Conservation (phyloP, 225 moss, liverwort and hornwort species). For the Pseudisothecium myosuroides region DNA sequence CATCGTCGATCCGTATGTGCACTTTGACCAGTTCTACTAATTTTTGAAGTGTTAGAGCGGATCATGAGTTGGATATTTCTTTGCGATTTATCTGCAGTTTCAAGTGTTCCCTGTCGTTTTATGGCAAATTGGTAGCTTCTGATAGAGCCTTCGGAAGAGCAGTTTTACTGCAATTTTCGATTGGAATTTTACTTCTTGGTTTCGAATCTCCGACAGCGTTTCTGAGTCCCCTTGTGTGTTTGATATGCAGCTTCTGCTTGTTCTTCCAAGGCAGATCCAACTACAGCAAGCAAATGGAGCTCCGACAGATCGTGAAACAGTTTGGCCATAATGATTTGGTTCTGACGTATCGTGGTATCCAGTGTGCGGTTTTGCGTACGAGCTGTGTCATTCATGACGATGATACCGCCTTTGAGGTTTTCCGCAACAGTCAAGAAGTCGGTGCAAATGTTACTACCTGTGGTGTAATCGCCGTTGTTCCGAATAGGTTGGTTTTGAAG, state of each 20-base stretch:
- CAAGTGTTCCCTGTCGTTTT: neutral
- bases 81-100: neutral
- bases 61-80: neutral
- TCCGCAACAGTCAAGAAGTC: constrained; percentile 23
- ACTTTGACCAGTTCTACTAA: neutral
- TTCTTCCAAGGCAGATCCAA: constrained; percentile 27
- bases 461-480: constrained; percentile 36
- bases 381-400: constrained; percentile 43
- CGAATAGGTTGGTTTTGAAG: constrained; percentile 23
- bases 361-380: constrained; percentile 37
- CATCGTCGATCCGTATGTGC: constrained; percentile 46
- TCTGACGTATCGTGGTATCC: constrained; percentile 32
- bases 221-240: neutral
- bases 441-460: constrained; percentile 52
- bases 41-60: neutral
- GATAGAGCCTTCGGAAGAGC: neutral
- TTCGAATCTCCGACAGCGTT: neutral
- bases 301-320: constrained; percentile 15
- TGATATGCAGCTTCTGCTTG: constrained; percentile 7
- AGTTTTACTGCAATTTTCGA: neutral
- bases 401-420: constrained; percentile 46
- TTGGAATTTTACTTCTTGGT: no score
- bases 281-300: constrained; percentile 8
- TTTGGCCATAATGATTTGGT: constrained; percentile 22
- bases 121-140: neutral